Percentiles rank a stretch among this genome's conserved stretches.
Conservation (phyloP, 2,329 filamentous ascomycete genomes). For the Rachicladosporium sp. region DNA sequence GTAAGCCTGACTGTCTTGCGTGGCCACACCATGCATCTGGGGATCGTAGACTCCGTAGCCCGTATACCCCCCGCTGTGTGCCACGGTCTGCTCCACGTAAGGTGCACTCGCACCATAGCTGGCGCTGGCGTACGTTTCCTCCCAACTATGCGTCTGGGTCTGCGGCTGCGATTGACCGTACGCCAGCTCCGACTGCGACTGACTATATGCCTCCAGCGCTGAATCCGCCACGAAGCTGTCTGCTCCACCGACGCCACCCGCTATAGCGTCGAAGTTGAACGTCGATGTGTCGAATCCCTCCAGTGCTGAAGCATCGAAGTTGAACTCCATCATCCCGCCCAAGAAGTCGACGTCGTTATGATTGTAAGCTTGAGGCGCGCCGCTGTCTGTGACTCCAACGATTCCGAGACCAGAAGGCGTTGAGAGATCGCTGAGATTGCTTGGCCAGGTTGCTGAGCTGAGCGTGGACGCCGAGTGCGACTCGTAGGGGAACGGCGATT, state of each 20-base stretch:
- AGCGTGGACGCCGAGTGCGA: constrained; percentile 14
- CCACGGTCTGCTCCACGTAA: constrained; percentile 3
- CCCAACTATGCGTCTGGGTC: background rate
- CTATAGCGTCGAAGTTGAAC: constrained; percentile 16
- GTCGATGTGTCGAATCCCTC: constrained; percentile 18
- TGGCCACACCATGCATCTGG: constrained; percentile 4
- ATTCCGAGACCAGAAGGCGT: background rate
- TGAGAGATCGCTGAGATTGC: constrained; percentile 2
- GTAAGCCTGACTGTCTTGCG: constrained; percentile 10
- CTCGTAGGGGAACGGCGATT: constrained; percentile 23
- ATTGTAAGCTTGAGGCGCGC: constrained; percentile 9
- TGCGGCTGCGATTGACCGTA: background rate
- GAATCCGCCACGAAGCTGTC: constrained; percentile 13
- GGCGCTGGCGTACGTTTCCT: constrained; percentile 2
- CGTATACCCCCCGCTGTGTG: background rate
- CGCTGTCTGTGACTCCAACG: constrained; percentile 4
- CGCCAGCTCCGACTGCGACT: constrained; percentile 6
- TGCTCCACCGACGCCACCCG: background rate
- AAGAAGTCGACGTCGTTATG: constrained; percentile 30
- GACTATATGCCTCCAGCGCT: constrained; percentile 12
- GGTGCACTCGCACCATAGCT: constrained; percentile 5
- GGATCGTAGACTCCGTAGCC: constrained; percentile 7
- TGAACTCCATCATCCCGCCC: constrained; percentile 28
- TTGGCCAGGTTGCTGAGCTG: constrained; percentile 17
- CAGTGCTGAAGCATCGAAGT: constrained; percentile 21